Conservation (phyloP, 2,329 filamentous ascomycete genomes). For the Conoideocrella luteorostrata region DNA sequence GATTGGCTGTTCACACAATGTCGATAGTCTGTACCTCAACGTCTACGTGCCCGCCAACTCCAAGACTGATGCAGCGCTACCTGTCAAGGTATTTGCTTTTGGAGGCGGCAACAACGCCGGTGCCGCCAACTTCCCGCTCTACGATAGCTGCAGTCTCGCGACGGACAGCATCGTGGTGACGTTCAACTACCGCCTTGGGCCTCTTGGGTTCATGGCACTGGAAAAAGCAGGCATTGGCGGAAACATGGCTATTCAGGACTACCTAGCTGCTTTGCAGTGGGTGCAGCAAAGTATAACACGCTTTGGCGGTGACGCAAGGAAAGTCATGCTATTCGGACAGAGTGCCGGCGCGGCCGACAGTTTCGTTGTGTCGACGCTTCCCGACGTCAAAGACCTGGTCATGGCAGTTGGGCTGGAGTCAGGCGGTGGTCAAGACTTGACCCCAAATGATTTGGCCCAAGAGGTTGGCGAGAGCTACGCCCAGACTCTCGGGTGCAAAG, state of each 20-base stretch:
- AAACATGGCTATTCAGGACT: constrained; percentile 11
- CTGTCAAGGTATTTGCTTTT: constrained; percentile 2
- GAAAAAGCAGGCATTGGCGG: constrained; percentile 13
- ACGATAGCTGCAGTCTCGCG: constrained; percentile 19
- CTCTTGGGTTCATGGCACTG: constrained; percentile 26
- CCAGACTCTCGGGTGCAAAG: constrained; percentile 8
- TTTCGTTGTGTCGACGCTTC: constrained; percentile 9
- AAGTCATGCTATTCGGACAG: constrained; percentile 27
- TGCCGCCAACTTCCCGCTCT: constrained; percentile 10
- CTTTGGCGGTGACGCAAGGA: constrained; percentile 35
- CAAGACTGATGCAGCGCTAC: neutral
- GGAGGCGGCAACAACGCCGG: constrained; percentile 9
- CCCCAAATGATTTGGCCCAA: constrained; percentile 6
- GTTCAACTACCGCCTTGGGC: constrained; percentile 32
- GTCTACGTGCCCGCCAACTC: constrained; percentile 1
- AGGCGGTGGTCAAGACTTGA: constrained; percentile 10
- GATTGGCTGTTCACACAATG: neutral
- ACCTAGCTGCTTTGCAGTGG: constrained; percentile 38
- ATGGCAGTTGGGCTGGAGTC: constrained; percentile 10
- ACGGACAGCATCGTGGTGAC: constrained; percentile 30
- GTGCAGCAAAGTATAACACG: constrained; percentile 35
- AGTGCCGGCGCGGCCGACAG: constrained; percentile 11
- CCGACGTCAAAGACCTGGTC: constrained; percentile 8
- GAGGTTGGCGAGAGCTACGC: constrained; percentile 12
- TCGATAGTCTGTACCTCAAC: constrained; percentile 3